A percentile compares a stretch with the other conserved stretches of the same genome.
Conservation (phyloP, 1,139 yeast genomes). For the Suhomyces chickasaworum region DNA sequence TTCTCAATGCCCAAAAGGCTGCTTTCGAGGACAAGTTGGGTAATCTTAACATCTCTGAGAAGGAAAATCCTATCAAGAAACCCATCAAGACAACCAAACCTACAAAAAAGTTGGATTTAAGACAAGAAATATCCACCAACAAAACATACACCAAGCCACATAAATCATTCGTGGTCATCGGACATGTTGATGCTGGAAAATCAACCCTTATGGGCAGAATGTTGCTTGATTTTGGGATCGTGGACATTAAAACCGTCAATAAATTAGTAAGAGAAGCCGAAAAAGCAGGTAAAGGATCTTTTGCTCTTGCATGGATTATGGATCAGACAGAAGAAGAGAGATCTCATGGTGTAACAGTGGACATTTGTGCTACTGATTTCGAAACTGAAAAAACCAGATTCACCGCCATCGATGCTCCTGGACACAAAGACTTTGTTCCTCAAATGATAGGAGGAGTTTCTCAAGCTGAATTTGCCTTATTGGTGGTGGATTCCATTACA, state of each 20-base stretch:
- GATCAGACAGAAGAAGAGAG: conserved; percentile 95
- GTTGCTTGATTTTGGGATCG: conserved; percentile 76
- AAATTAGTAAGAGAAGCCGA: conserved; percentile 81
- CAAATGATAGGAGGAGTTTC: conserved; percentile 57
- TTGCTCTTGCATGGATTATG: conserved; percentile 96
- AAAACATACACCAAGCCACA: conserved; percentile 56
- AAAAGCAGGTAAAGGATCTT: conserved; percentile 83
- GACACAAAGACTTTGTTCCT: conserved; percentile 53
- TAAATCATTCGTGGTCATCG: conserved; percentile 80
- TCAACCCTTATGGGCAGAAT: conserved; percentile 93
- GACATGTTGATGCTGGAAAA: conserved; percentile 98
- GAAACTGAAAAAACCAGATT: conserved; percentile 66
- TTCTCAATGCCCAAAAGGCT: conserved; percentile 59
- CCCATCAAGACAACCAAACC: conserved; percentile 40
- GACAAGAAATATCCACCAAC: conserved; percentile 37
- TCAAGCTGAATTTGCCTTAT: conserved; percentile 67
- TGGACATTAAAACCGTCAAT: conserved; percentile 74
- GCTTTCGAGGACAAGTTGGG: conserved; percentile 49
- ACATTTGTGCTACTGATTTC: conserved; percentile 82
- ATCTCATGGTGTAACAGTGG: conserved; percentile 88
- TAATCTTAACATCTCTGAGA: conserved; percentile 26
- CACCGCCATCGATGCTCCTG: conserved; percentile 94
- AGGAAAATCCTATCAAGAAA: conserved; percentile 17
- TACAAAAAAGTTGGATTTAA: conserved; percentile 40
- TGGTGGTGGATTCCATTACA: conserved; percentile 75